Evolutionary conservation across 1,284 basidiomycete species (phyloP).

Genomic region (Ceratobasidium sp.): DNA sequence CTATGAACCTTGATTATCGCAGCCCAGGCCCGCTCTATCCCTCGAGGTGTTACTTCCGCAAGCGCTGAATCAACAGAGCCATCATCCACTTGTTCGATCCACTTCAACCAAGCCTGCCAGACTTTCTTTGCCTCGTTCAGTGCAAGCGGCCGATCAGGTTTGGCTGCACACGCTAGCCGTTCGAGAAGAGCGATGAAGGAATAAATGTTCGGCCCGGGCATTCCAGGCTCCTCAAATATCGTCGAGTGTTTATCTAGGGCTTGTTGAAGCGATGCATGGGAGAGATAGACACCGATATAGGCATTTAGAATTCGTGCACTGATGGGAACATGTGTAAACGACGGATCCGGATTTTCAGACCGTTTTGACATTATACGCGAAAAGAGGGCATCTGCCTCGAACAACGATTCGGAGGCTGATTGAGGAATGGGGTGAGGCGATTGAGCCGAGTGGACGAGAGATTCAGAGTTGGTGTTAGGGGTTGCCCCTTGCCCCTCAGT

Average conservation of each 20-base stretch:
- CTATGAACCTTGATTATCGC: slow-evolving; percentile 71
- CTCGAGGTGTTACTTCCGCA: slow-evolving; percentile 53
- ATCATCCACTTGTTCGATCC: slow-evolving; percentile 60
- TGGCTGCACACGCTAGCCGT: slow-evolving; percentile 59
- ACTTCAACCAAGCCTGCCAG: slow-evolving; percentile 66
- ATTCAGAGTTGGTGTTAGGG: not conserved
- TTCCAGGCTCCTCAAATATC: slow-evolving; percentile 60
- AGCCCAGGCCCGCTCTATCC: slow-evolving; percentile 71
- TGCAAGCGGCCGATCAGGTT: slow-evolving; percentile 52
- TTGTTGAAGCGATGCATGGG: slow-evolving; percentile 61
- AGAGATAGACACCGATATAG: slow-evolving; percentile 77
- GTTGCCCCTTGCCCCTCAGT: not conserved
- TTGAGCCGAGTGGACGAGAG: slow-evolving; percentile 39
- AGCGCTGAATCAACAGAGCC: slow-evolving; percentile 45
- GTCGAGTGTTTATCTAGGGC: slow-evolving; percentile 61
- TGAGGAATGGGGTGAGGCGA: slow-evolving; percentile 62
- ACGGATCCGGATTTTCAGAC: slow-evolving; percentile 50
- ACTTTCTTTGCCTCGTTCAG: slow-evolving; percentile 62
- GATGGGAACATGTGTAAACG: slow-evolving; percentile 69
- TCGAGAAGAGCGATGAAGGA: slow-evolving; percentile 75
- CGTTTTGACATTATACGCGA: slow-evolving; percentile 70
- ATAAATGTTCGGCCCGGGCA: slow-evolving; percentile 62
- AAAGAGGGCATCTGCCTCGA: slow-evolving; percentile 79
- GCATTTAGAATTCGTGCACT: slow-evolving; percentile 79
- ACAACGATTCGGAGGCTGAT: slow-evolving; percentile 74